Conservation (phyloP, 352 stramenopile species). For the Phytophthora cryptogea region DNA sequence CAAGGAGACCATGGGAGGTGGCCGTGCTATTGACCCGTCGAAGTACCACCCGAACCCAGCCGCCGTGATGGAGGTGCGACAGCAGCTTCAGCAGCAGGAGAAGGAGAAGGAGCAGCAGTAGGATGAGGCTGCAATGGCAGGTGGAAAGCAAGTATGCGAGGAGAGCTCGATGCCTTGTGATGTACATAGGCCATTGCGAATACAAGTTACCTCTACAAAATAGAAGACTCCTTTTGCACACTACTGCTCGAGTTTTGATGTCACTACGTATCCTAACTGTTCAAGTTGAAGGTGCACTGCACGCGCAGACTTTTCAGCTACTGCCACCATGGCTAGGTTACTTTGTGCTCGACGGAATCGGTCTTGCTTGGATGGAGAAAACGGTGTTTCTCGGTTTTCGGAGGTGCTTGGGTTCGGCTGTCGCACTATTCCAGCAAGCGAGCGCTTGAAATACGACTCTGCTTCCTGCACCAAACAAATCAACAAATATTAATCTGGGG, state of each 20-base stretch:
- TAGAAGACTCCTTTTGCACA: constrained; percentile 31
- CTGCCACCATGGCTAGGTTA: constrained; percentile 65
- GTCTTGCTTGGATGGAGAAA: constrained; percentile 15
- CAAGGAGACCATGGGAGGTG: constrained; percentile 68
- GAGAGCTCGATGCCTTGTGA: constrained; percentile 15
- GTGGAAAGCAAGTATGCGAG: constrained; percentile 17
- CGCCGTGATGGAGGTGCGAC: constrained; percentile 61
- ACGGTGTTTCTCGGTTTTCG: constrained; percentile 1
- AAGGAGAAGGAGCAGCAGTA: constrained; percentile 34
- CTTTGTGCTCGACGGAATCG: constrained; percentile 49
- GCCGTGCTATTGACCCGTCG: constrained; percentile 49
- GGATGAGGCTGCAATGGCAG: constrained; percentile 33
- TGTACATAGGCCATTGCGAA: constrained; percentile 30
- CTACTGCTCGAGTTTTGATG: neutral
- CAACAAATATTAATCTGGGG: neutral
- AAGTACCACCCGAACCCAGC: constrained; percentile 71
- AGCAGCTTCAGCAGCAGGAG: constrained; percentile 45
- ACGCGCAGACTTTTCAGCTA: constrained; percentile 39
- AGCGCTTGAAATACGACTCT: constrained; percentile 47
- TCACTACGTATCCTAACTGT: constrained; percentile 18
- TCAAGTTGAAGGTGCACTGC: constrained; percentile 26
- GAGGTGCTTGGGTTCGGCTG: neutral
- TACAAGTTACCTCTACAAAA: constrained; percentile 23
- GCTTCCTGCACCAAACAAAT: constrained; percentile 30
- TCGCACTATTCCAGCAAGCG: constrained; percentile 30